Evolutionary conservation across 2,329 filamentous ascomycete genomes (phyloP).

Genomic region (Tolypocladium capitatum): DNA sequence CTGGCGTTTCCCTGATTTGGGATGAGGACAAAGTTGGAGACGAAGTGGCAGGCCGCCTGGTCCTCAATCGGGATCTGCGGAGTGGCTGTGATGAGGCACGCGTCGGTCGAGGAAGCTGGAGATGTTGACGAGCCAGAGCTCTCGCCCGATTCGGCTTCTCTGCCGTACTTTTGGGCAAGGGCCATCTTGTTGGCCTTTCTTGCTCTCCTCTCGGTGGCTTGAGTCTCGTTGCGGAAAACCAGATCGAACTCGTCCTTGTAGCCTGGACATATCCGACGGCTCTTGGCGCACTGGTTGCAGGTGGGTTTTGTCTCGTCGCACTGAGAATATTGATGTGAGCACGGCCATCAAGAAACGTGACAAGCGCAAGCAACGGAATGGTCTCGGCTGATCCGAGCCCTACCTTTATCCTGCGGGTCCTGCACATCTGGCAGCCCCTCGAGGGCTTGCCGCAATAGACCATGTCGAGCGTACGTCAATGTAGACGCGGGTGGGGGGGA

Average conservation of each 20-base stretch:
- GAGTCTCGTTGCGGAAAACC: conserved; percentile 60
- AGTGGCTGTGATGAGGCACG: conserved; percentile 9
- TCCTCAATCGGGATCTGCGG: conserved; percentile 37
- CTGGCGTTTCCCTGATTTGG: conserved; percentile 35
- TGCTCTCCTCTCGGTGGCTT: conserved; percentile 50
- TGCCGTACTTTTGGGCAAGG: conserved; percentile 18
- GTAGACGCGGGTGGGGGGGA: neutral
- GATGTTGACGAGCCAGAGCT: conserved; percentile 5
- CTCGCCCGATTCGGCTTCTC: conserved; percentile 12
- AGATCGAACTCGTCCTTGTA: conserved; percentile 62
- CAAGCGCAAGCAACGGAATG: neutral
- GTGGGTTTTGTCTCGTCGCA: conserved; percentile 56
- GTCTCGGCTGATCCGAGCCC: neutral
- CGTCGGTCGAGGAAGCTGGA: conserved; percentile 4
- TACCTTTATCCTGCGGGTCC: conserved; percentile 62
- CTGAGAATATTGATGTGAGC: conserved; percentile 19
- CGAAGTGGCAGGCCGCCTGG: conserved; percentile 44
- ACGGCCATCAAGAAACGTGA: neutral
- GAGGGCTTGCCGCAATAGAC: conserved; percentile 55
- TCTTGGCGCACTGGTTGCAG: conserved; percentile 52
- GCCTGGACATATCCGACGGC: conserved; percentile 49
- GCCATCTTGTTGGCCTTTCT: conserved; percentile 40
- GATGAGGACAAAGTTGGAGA: conserved; percentile 46
- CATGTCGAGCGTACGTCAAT: conserved; percentile 29
- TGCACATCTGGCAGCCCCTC: conserved; percentile 61